Evolutionary conservation across 2,329 filamentous ascomycete genomes (phyloP).

Genomic region (Exophiala alcalophila): DNA sequence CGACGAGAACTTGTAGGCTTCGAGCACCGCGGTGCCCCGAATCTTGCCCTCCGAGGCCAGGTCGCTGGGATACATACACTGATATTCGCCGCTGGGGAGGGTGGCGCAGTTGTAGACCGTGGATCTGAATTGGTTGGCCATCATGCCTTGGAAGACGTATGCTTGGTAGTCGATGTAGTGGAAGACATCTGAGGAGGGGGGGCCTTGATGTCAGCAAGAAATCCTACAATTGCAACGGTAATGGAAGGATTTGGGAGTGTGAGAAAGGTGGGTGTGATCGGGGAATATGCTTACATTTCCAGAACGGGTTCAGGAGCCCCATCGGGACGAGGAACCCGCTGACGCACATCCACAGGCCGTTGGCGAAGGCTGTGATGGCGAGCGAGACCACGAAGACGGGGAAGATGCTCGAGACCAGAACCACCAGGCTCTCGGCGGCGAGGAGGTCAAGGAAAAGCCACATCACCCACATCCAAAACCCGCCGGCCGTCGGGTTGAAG

Average conservation of each 20-base stretch:
- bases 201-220: neutral
- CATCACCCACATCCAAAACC: conserved; percentile 75
- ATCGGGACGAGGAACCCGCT: conserved; percentile 77
- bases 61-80: conserved; percentile 68
- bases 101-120: conserved; percentile 61
- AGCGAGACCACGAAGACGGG: conserved; percentile 78
- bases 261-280: neutral
- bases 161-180: conserved; percentile 79
- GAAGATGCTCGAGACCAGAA: conserved; percentile 69
- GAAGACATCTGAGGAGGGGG: conserved; percentile 59
- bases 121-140: conserved; percentile 78
- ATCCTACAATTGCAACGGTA: neutral
- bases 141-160: conserved; percentile 89
- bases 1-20: conserved; percentile 65
- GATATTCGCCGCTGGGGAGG: conserved; percentile 46
- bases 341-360: conserved; percentile 86
- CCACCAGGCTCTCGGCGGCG: conserved; percentile 77
- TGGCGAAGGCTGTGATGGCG: conserved; percentile 77
- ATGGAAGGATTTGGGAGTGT: neutral
- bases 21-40: conserved; percentile 66
- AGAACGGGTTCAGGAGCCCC: conserved; percentile 73
- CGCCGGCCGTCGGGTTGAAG: conserved; percentile 62
- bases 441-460: conserved; percentile 84
- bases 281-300: conserved; percentile 47
- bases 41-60: conserved; percentile 66